A percentile compares a stretch with the other conserved stretches of the same genome.
Evolutionary conservation across 2,329 filamentous ascomycete genomes (phyloP).

Genomic region (Blastomyces emzantsi): DNA sequence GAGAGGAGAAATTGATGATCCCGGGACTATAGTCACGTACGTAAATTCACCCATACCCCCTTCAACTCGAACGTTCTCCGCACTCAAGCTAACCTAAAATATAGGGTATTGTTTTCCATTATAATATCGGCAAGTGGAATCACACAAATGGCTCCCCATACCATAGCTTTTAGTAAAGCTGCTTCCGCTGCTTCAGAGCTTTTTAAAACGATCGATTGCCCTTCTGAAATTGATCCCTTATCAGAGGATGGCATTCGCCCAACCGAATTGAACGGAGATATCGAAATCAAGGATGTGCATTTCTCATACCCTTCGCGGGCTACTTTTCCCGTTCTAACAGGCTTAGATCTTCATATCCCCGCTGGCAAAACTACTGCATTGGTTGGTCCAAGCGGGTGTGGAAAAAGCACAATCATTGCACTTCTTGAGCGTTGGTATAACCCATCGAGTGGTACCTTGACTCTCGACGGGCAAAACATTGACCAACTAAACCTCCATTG

Average conservation of each 20-base stretch:
- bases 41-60: constrained; percentile 13
- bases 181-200: constrained; percentile 32
- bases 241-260: constrained; percentile 20
- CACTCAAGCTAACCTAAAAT: constrained; percentile 4
- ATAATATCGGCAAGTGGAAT: constrained; percentile 33
- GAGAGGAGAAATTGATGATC: constrained; percentile 18
- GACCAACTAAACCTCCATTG: constrained; percentile 40
- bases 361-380: constrained; percentile 47
- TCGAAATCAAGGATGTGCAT: constrained; percentile 37
- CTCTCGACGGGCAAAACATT: constrained; percentile 43
- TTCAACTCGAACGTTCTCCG: constrained; percentile 7
- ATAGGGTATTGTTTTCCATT: constrained; percentile 23
- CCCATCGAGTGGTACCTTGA: constrained; percentile 41
- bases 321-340: constrained; percentile 34
- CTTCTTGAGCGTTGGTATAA: constrained; percentile 52
- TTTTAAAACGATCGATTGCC: constrained; percentile 35
- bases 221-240: constrained; percentile 33
- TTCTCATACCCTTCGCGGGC: constrained; percentile 43
- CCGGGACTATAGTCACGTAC: constrained; percentile 24
- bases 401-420: constrained; percentile 49
- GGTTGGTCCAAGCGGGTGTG: constrained; percentile 51
- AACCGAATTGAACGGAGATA: constrained; percentile 21
- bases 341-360: constrained; percentile 38
- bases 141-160: constrained; percentile 33
- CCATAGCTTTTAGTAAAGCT: constrained; percentile 36